These are phyloP conservation scores for Pseudogymnoascus sp. DNA, from an alignment of 2,329 filamentous ascomycete species.

Conservation along the genomic window DNA sequence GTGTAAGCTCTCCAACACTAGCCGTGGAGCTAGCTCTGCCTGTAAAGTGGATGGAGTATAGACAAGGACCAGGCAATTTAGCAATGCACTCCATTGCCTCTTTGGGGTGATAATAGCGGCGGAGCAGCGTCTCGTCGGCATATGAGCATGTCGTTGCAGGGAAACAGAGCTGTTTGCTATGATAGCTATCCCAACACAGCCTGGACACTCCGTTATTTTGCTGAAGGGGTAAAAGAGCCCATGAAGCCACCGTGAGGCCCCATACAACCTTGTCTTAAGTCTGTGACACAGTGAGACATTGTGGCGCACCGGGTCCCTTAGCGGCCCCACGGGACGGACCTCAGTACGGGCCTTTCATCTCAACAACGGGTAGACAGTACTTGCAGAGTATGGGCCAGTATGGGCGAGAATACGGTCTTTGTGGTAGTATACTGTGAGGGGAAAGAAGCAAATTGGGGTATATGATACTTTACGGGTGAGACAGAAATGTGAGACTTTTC, in stretches of 20 bases:
- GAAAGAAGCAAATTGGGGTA: not conserved
- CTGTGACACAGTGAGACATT: constrained; percentile 1
- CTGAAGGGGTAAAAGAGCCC: not conserved
- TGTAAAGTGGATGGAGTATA: not conserved
- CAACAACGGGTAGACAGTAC: not conserved
- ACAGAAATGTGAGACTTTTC: not conserved
- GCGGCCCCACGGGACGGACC: not conserved
- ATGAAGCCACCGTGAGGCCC: not conserved
- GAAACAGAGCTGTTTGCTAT: not conserved
- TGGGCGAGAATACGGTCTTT: not conserved
- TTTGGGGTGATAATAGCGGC: not conserved
- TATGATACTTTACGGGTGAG: not conserved
- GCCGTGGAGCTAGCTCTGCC: not conserved
- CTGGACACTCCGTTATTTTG: not conserved
- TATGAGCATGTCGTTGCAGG: not conserved
- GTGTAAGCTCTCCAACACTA: not conserved
- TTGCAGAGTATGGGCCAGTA: not conserved
- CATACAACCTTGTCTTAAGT: not conserved
- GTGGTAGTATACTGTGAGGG: not conserved
- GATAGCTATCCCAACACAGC: not conserved
- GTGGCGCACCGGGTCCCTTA: not conserved
- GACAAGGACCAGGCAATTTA: not conserved
- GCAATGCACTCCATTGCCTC: not conserved
- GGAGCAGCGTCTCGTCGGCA: not conserved
- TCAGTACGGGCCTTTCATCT: not conserved